Evolutionary conservation across 1,284 basidiomycete genomes (phyloP).

Genomic region (Acaromyces ingoldii): DNA sequence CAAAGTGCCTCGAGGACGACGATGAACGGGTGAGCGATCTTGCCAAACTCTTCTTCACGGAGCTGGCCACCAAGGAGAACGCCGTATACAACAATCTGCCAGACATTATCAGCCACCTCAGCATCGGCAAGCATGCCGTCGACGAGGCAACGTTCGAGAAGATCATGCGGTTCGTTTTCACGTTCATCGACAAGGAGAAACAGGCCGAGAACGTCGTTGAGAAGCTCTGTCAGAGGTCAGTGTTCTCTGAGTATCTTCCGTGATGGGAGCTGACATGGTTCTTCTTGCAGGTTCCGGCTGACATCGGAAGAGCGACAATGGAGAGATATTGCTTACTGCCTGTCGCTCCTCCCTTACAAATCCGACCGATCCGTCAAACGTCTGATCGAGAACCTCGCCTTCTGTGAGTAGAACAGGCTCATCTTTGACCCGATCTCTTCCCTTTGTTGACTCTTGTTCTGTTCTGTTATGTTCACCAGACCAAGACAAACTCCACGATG

Average conservation of each 20-base stretch:
- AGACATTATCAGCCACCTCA: conserved; percentile 63
- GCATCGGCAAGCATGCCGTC: conserved; percentile 86
- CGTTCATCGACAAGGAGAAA: conserved; percentile 81
- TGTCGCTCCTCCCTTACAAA: conserved; percentile 91
- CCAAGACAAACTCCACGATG: conserved; percentile 90
- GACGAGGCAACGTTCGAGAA: conserved; percentile 86
- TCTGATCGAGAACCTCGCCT: conserved; percentile 70
- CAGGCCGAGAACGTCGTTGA: conserved; percentile 51
- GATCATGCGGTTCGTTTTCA: conserved; percentile 92
- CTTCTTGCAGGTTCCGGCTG: conserved; percentile 79
- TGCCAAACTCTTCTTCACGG: conserved; percentile 93
- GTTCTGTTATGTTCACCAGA: conserved; percentile 65
- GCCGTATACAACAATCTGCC: conserved; percentile 98
- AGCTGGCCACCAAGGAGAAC: conserved; percentile 92
- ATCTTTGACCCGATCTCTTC: no score
- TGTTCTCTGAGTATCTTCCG: background rate
- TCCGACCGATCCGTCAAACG: conserved; percentile 94
- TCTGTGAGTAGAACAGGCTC: conserved; percentile 16
- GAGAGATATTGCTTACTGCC: conserved; percentile 93
- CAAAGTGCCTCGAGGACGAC: conserved; percentile 93
- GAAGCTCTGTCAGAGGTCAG: conserved; percentile 48
- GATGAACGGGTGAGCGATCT: conserved; percentile 83
- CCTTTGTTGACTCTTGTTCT: background rate
- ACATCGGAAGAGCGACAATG: conserved; percentile 87
- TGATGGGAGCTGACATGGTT: conserved; percentile 81